phyloP scores from a whole-genome alignment of 306 rosid genomes.

The Quercus berberidifolia region DNA sequence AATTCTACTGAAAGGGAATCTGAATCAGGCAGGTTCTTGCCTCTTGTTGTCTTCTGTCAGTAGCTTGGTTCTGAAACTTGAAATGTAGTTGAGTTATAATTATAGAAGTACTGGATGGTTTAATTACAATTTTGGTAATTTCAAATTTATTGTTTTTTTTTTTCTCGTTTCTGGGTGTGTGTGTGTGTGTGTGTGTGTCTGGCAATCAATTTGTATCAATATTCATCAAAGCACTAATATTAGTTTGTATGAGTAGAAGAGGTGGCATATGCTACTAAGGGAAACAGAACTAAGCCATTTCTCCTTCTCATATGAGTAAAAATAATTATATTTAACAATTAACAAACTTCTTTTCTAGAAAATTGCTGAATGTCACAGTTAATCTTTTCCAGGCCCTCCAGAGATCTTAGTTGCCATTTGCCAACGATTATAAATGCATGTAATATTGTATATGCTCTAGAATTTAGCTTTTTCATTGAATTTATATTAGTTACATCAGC shows the following conservation, averaged over 20 bases:
- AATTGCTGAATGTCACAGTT: neutral
- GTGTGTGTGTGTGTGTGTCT: neutral
- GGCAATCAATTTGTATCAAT: neutral
- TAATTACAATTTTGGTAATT: neutral
- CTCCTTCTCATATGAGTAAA: too few relatives aligned
- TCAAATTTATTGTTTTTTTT: neutral
- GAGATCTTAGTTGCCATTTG: neutral
- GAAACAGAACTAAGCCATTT: neutral
- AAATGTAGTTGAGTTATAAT: neutral
- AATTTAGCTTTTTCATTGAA: neutral
- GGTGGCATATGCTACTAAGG: neutral
- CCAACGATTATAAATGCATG: neutral
- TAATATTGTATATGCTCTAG: neutral
- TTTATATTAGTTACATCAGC: neutral
- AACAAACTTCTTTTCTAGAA: neutral
- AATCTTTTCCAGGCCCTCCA: neutral
- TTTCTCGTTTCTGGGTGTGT: too few relatives aligned
- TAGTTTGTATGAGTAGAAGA: neutral
- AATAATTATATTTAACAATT: neutral
- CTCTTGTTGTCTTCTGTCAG: conserved; percentile 8
- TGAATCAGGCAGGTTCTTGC: conserved; percentile 47
- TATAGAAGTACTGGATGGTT: neutral
- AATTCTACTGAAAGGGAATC: conserved; percentile 28
- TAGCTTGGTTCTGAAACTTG: neutral
- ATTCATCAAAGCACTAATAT: neutral